A percentile compares a stretch with the other conserved stretches of the same genome.
Evolutionary conservation across 176 grass and related monocot genomes (phyloP).

Genomic region (Secale cereale): DNA sequence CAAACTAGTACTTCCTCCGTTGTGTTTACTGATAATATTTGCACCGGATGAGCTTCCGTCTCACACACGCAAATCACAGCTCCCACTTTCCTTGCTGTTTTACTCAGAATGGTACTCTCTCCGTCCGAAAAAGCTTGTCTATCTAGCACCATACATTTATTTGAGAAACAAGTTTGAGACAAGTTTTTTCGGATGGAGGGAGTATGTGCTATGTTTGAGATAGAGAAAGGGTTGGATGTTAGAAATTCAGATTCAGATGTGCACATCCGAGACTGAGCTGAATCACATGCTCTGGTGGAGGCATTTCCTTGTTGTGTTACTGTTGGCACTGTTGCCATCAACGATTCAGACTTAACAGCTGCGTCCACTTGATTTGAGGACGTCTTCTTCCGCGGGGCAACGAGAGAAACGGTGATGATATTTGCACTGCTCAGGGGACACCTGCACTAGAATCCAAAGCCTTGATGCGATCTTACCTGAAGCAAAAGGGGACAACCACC

Average conservation of each 20-base stretch:
- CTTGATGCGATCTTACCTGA: conserved; percentile 50
- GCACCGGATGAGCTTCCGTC: background rate
- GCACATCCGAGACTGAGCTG: background rate
- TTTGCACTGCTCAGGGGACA: conserved; percentile 30
- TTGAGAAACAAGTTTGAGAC: no score
- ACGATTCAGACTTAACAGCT: background rate
- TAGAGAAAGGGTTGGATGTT: background rate
- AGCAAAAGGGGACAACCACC: conserved; percentile 7
- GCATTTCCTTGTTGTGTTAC: background rate
- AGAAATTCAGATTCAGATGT: background rate
- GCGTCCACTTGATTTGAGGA: conserved; percentile 6
- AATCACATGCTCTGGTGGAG: conserved; percentile 1
- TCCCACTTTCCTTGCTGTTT: background rate
- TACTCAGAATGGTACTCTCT: no score
- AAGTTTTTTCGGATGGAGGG: no score
- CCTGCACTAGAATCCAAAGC: conserved; percentile 40
- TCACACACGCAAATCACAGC: background rate
- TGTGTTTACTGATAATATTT: background rate
- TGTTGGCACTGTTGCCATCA: background rate
- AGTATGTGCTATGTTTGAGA: conserved; percentile 22
- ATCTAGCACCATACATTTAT: no score
- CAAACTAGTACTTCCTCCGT: background rate
- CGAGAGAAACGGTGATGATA: background rate
- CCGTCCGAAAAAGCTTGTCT: no score
- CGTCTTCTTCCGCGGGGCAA: conserved; percentile 28